phyloP scores from a whole-genome alignment of 768 basidiomycete genomes.

The Lactifluus subvellereus region DNA sequence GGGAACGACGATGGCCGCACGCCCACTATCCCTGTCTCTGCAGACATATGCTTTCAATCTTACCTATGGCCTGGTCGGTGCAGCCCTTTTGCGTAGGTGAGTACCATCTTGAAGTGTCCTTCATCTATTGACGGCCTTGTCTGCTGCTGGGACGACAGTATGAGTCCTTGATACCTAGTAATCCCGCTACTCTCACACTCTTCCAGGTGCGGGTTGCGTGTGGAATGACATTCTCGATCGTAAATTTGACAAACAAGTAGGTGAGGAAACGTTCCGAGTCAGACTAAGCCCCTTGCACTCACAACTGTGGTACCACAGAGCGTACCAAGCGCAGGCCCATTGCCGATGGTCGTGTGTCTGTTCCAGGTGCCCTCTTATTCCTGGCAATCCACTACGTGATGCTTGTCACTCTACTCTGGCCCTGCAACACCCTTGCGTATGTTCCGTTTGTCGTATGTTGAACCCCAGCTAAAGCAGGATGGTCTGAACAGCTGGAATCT shows the following conservation, averaged over 20 bases:
- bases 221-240: conserved; percentile 21
- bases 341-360: conserved; percentile 21
- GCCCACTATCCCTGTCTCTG: conserved; percentile 15
- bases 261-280: neutral
- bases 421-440: conserved; percentile 20
- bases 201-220: conserved; percentile 13
- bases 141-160: neutral
- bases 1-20: conserved; percentile 25
- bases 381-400: conserved; percentile 17
- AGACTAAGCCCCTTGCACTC: neutral
- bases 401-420: conserved; percentile 13
- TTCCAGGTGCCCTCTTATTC: conserved; percentile 22
- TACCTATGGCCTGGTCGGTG: neutral
- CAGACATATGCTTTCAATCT: conserved; percentile 3
- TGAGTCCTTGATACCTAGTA: neutral
- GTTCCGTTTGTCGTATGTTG: neutral
- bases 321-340: conserved; percentile 25
- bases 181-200: neutral
- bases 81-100: conserved; percentile 5
- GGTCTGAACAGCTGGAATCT: conserved; percentile 19
- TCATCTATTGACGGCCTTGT: neutral
- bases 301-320: conserved; percentile 3
- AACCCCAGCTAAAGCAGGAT: neutral
- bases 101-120: neutral
- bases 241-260: conserved; percentile 21